Conservation (phyloP, 768 basidiomycete genomes). For the Suillus paluster region DNA sequence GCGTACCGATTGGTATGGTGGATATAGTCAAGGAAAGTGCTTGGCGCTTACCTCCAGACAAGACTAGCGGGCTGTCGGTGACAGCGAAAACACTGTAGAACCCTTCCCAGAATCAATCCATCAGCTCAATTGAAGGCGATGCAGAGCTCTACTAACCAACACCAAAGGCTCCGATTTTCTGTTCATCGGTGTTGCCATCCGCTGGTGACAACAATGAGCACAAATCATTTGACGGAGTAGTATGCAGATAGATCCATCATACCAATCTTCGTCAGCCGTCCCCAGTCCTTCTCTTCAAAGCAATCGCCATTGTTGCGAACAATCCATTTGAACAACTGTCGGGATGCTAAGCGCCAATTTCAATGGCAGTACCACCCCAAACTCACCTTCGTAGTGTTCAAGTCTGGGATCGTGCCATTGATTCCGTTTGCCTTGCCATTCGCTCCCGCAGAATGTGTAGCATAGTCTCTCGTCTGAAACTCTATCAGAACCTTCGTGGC, state of each 20-base stretch:
- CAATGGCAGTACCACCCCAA: background rate
- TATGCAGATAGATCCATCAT: background rate
- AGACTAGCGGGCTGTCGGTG: conserved; percentile 31
- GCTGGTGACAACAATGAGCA: conserved; percentile 30
- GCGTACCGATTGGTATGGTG: background rate
- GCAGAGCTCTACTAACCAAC: conserved; percentile 25
- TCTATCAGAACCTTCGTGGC: conserved; percentile 39
- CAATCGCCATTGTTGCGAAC: conserved; percentile 52
- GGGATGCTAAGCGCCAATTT: conserved; percentile 5
- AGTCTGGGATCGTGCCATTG: conserved; percentile 6
- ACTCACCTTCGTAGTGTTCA: conserved; percentile 9
- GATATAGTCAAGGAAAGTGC: background rate
- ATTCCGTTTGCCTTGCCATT: conserved; percentile 5
- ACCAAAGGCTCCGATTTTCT: conserved; percentile 54
- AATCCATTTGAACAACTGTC: conserved; percentile 42
- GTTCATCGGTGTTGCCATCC: conserved; percentile 58
- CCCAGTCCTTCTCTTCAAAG: conserved; percentile 53
- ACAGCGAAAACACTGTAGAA: conserved; percentile 36
- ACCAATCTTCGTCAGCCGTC: conserved; percentile 50
- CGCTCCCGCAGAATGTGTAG: conserved; percentile 9
- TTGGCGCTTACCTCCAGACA: conserved; percentile 22
- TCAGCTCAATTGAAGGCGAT: background rate
- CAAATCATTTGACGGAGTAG: background rate
- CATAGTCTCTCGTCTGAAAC: conserved; percentile 33
- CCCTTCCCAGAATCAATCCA: conserved; percentile 4